phyloP scores from a whole-genome alignment of 2,329 filamentous ascomycete genomes.

The Keithomyces neogunnii region DNA sequence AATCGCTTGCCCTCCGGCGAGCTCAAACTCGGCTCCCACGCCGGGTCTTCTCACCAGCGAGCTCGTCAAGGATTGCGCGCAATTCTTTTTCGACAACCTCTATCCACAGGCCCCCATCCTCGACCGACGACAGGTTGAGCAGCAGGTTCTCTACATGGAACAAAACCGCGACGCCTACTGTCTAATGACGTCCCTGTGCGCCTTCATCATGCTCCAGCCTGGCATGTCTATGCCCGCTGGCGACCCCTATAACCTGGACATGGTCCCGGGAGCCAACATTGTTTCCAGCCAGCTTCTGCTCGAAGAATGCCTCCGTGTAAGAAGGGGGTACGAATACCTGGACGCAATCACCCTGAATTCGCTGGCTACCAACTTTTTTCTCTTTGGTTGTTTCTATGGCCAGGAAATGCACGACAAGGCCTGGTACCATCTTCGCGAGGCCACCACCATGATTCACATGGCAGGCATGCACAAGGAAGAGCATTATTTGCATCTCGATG shows the following conservation, averaged over 20 bases:
- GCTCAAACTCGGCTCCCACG: constrained; percentile 41
- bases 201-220: constrained; percentile 61
- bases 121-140: constrained; percentile 48
- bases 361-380: constrained; percentile 68
- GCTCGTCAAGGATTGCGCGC: constrained; percentile 56
- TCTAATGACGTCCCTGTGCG: constrained; percentile 54
- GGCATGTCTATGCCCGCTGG: constrained; percentile 52
- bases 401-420: constrained; percentile 67
- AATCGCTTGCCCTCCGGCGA: constrained; percentile 38
- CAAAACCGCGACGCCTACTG: constrained; percentile 56
- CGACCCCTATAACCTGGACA: constrained; percentile 48
- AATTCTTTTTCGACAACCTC: constrained; percentile 62
- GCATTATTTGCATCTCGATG: constrained; percentile 50
- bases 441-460: constrained; percentile 60
- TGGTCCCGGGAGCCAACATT: constrained; percentile 50
- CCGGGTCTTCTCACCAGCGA: constrained; percentile 53
- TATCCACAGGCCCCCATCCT: constrained; percentile 57
- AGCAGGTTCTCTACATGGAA: constrained; percentile 52
- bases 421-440: constrained; percentile 73
- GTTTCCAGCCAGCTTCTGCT: constrained; percentile 58
- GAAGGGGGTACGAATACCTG: constrained; percentile 53
- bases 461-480: constrained; percentile 54
- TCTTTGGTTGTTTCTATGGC: constrained; percentile 65
- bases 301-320: constrained; percentile 57
- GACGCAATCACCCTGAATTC: constrained; percentile 47